Base-by-base conservation (phyloP, 257 asterid genomes). In the Voacanga thouarsii region DNA sequence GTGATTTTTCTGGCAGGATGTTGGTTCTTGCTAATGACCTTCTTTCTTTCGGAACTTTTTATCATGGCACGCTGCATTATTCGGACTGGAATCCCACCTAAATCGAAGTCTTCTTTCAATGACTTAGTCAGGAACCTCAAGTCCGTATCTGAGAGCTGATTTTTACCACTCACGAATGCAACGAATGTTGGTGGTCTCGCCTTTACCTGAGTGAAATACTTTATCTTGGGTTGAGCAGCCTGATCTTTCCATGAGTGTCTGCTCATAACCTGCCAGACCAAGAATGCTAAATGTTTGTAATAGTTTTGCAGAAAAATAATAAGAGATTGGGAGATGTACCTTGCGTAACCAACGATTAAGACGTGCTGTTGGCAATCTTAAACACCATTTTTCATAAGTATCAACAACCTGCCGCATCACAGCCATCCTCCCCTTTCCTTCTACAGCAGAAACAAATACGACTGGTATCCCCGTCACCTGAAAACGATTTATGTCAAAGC, bases 171-270 rank as follows among this genome's bases (percentile, higher is more conserved):
- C 81, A 93, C 85, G 61, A 96, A 96, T 21, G 98, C 98, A 30
- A 93, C 92, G 65, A 93, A 93, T 51, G 98, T 96, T n/a, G 99
- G 99, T 15, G 97, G 98, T 39, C 99, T 90, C 23, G 98, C 98
- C 89, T 93, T 96, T 80, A 93, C 98, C 79, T 96, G 99, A 61
- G 98, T 92, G 89, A 96, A 96, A 77, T 96, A 96, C 69, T 93
- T 93, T 63, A 96, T 85, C 92, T 96, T 96, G 12, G 99, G 98
- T 81, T 96, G 98, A 61, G 98, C 88, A 1, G 99, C 87, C 79
- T 85, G 90, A 75, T 92, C 97, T 87, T 93, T 93, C 98, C 98
- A 96, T 21, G 98, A 96, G 84, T 93, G 99, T 77, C 97, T 83
- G 88, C 97, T 90, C 99, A 93, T 93, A 60, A 96, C 96, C 97